phyloP scores from a whole-genome alignment of 257 asterid genomes.

The Solanum lycopersicoides region DNA sequence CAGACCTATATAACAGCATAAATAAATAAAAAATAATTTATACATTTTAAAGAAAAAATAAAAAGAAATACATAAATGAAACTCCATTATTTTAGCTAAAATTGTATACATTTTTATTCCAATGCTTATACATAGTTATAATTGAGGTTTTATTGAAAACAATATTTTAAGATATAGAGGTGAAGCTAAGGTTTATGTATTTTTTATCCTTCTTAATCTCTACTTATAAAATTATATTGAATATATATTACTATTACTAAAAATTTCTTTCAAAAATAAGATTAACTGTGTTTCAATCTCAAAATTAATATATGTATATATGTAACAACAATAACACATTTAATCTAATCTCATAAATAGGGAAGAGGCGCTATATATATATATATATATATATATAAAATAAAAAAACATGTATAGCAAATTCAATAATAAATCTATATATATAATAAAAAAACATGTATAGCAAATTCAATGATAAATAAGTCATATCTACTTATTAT shows the following conservation, averaged over 20 bases:
- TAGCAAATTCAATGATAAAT: not conserved
- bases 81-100: not conserved
- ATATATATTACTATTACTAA: too few relatives aligned
- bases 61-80: not conserved
- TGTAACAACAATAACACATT: not conserved
- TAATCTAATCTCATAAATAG: not conserved
- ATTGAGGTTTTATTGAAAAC: not conserved
- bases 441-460: not conserved
- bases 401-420: too few relatives aligned
- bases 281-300: not conserved
- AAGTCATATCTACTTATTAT: not conserved
- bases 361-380: not conserved
- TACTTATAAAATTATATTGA: too few relatives aligned
- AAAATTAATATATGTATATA: not conserved
- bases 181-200: not conserved
- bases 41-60: not conserved
- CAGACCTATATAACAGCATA: not conserved
- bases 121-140: not conserved
- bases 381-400: too few relatives aligned
- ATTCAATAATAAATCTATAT: too few relatives aligned
- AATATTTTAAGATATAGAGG: not conserved
- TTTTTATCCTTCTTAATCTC: too few relatives aligned
- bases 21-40: not conserved
- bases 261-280: not conserved
- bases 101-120: not conserved